A percentile compares a stretch with the other conserved stretches of the same genome.
These are phyloP conservation scores for Cornus controversa DNA, from an alignment of 148 eudicot species.

Conservation along the genomic window DNA sequence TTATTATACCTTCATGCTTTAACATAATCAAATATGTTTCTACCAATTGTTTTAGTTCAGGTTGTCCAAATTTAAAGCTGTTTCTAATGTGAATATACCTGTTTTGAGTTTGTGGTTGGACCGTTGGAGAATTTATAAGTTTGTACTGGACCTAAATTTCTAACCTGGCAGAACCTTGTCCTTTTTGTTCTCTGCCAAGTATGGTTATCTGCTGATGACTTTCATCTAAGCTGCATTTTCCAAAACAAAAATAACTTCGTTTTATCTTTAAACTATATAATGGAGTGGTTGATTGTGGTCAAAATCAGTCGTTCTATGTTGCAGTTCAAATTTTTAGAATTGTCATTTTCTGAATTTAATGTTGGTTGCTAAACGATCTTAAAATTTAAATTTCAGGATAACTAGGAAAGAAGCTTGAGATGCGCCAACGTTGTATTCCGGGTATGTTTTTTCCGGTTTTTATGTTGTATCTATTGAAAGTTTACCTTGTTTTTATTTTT, in stretches of 20 bases:
- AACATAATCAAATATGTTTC: too few relatives aligned
- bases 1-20: too few relatives aligned
- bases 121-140: too few relatives aligned
- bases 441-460: background rate
- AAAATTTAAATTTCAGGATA: constrained; percentile 41
- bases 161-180: background rate
- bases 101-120: background rate
- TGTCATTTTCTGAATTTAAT: background rate
- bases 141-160: background rate
- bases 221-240: background rate
- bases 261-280: background rate
- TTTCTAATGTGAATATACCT: too few relatives aligned
- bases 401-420: constrained; percentile 79
- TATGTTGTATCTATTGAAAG: background rate
- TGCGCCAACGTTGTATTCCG: background rate
- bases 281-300: background rate
- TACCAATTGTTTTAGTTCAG: too few relatives aligned
- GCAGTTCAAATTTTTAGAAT: background rate
- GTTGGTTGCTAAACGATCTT: background rate
- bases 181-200: background rate
- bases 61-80: background rate
- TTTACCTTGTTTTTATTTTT: background rate
- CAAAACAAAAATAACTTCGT: background rate
- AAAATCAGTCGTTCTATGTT: background rate
- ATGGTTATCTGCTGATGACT: background rate